Conservation (phyloP, 352 stramenopile genomes). For the Thalassiosira oceanica region DNA sequence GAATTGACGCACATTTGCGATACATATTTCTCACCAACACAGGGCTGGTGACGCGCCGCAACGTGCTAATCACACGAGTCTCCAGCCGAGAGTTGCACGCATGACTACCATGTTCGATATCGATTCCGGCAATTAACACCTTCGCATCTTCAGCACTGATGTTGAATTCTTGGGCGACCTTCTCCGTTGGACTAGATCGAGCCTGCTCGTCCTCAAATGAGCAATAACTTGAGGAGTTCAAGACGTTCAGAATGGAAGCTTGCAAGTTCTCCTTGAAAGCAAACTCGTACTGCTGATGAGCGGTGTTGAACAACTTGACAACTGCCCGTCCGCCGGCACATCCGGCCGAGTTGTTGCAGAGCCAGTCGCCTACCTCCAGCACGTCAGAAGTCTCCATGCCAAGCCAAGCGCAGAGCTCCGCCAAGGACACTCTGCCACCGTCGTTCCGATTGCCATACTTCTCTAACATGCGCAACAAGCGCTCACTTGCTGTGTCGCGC, state of each 20-base stretch:
- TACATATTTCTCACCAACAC: constrained; percentile 16
- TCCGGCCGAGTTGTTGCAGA: not conserved
- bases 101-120: not conserved
- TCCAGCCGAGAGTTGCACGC: constrained; percentile 6
- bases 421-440: not conserved
- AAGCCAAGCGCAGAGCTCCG: constrained; percentile 16
- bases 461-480: too few species aligned
- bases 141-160: constrained; percentile 9
- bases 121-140: constrained; percentile 1
- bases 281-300: constrained; percentile 1
- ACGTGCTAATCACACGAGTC: constrained; percentile 4
- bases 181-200: not conserved
- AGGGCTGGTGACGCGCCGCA: constrained; percentile 17
- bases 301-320: constrained; percentile 2
- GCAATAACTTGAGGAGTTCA: not conserved
- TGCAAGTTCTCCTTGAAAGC: not conserved
- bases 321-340: not conserved
- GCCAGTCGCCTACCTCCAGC: not conserved
- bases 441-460: too few species aligned
- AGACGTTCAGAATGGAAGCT: not conserved
- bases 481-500: too few species aligned
- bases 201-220: not conserved
- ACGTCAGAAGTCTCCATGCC: constrained; percentile 14
- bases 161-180: constrained; percentile 15
- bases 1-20: not conserved